Conservation (phyloP, 306 rosid genomes). For the Lotus japonicus region DNA sequence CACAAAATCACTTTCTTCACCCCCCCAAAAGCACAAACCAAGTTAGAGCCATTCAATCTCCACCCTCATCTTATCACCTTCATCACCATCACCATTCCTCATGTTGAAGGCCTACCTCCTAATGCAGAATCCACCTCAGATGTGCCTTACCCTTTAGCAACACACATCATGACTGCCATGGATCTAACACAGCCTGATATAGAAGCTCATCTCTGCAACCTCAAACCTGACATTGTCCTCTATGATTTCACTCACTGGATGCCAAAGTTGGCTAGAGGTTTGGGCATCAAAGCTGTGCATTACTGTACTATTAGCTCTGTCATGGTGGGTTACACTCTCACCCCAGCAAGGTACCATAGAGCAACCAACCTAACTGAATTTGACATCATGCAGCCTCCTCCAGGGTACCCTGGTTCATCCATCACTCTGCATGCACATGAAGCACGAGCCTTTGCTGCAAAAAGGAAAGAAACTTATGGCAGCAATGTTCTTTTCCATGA, state of each 20-base stretch:
- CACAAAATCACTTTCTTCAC: constrained; percentile 21
- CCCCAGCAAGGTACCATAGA: not conserved
- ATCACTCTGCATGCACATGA: constrained; percentile 8
- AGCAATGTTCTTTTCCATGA: constrained; percentile 14
- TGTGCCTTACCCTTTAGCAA: too few relatives aligned
- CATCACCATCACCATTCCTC: too few relatives aligned
- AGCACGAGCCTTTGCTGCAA: not conserved
- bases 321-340: not conserved
- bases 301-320: constrained; percentile 8
- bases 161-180: too few relatives aligned
- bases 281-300: constrained; percentile 16
- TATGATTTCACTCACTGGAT: constrained; percentile 28
- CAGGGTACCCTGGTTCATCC: constrained; percentile 15
- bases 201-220: not conserved
- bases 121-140: too few relatives aligned
- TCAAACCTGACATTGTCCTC: constrained; percentile 28
- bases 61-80: too few relatives aligned
- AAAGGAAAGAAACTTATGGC: not conserved
- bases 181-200: not conserved
- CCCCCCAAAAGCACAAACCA: constrained; percentile 5
- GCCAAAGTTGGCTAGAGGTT: not conserved
- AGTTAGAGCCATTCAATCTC: constrained; percentile 2
- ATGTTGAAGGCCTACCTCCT: too few relatives aligned
- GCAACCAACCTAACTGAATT: not conserved
- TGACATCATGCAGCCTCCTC: constrained; percentile 16